Conservation (phyloP, 2,329 filamentous ascomycete species). For the Blumeria hordei region DNA sequence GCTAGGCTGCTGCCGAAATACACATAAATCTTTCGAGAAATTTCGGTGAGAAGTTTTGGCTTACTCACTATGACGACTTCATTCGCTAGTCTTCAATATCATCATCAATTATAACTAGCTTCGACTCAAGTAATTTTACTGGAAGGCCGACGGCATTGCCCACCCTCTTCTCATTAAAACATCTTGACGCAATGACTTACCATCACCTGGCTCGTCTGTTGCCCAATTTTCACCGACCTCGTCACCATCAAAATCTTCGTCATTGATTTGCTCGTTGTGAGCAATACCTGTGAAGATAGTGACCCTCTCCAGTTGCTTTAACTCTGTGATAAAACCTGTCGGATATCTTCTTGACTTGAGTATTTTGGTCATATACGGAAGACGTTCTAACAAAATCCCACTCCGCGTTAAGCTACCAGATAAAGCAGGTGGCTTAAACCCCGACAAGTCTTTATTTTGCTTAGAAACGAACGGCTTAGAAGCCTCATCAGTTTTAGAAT, state of each 20-base stretch:
- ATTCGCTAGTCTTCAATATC: constrained; percentile 46
- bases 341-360: constrained; percentile 13
- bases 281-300: constrained; percentile 15
- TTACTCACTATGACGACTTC: neutral
- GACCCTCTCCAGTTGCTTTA: constrained; percentile 18
- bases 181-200: constrained; percentile 25
- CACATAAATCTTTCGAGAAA: too few relatives aligned
- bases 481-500: neutral
- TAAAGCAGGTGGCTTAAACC: neutral
- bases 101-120: constrained; percentile 54
- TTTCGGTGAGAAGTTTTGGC: too few relatives aligned
- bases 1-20: too few relatives aligned
- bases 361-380: constrained; percentile 66
- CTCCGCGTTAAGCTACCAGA: constrained; percentile 33
- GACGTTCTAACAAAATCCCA: constrained; percentile 59
- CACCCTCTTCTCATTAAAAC: constrained; percentile 10
- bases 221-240: constrained; percentile 27
- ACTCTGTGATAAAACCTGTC: constrained; percentile 11
- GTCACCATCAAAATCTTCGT: constrained; percentile 20
- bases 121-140: constrained; percentile 22
- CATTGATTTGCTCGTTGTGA: constrained; percentile 20
- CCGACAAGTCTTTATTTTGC: neutral
- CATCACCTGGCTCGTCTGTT: constrained; percentile 34
- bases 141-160: constrained; percentile 6
- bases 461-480: neutral